Evolutionary conservation across 2,329 filamentous ascomycete species (phyloP).

Genomic region (Aspergillus transmontanensis): DNA sequence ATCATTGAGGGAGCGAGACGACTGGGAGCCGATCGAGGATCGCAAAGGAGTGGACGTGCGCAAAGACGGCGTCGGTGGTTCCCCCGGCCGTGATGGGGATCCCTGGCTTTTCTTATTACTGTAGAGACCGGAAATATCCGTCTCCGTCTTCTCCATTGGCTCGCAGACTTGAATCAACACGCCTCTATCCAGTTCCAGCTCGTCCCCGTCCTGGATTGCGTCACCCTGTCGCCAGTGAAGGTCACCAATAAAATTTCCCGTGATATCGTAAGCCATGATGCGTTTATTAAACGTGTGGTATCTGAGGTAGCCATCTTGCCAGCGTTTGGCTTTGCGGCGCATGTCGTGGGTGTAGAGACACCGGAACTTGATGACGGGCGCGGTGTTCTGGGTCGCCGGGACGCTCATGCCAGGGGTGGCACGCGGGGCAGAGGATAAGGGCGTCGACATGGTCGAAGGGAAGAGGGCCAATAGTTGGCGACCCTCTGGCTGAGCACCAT

Average conservation of each 20-base stretch:
- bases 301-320: slow-evolving; percentile 88
- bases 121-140: slow-evolving; percentile 75
- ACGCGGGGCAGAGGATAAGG: slow-evolving; percentile 2
- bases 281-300: slow-evolving; percentile 91
- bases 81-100: slow-evolving; percentile 30
- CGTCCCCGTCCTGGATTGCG: slow-evolving; percentile 77
- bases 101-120: slow-evolving; percentile 62
- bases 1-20: slow-evolving; percentile 62
- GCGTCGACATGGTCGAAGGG: slow-evolving; percentile 8
- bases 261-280: slow-evolving; percentile 85
- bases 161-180: slow-evolving; percentile 82
- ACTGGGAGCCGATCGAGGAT: slow-evolving; percentile 40
- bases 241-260: slow-evolving; percentile 80
- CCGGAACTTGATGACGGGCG: slow-evolving; percentile 76
- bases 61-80: slow-evolving; percentile 45
- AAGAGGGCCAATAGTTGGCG: slow-evolving; percentile 15
- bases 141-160: slow-evolving; percentile 69
- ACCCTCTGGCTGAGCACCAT: slow-evolving; percentile 15
- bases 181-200: slow-evolving; percentile 75
- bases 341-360: slow-evolving; percentile 89
- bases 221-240: slow-evolving; percentile 74
- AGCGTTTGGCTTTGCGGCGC: slow-evolving; percentile 83
- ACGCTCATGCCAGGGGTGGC: slow-evolving; percentile 27
- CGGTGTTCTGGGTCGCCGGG: slow-evolving; percentile 63
- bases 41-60: slow-evolving; percentile 38